A percentile compares a stretch with the other conserved stretches of the same genome.
Evolutionary conservation across 805 yeast species (phyloP).

Genomic region (Barnettozyma botsteinii): DNA sequence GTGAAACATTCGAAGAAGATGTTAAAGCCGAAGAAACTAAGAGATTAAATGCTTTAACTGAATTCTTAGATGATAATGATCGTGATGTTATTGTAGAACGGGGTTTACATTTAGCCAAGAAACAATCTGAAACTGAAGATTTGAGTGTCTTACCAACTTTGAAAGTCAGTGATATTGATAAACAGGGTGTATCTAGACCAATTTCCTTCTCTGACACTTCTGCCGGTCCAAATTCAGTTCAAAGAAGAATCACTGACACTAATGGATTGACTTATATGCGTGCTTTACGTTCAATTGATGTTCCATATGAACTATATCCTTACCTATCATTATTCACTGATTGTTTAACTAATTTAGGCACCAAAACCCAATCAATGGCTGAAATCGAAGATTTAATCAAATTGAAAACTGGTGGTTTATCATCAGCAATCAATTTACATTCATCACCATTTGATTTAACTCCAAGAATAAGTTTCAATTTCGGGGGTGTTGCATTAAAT

Average conservation of each 20-base stretch:
- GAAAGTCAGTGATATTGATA: constrained; percentile 64
- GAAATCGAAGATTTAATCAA: constrained; percentile 82
- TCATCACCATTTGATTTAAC: constrained; percentile 48
- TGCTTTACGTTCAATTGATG: constrained; percentile 52
- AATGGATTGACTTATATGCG: constrained; percentile 78
- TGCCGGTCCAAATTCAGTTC: constrained; percentile 24
- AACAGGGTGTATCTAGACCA: constrained; percentile 38
- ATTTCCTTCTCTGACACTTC: constrained; percentile 26
- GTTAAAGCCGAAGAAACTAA: constrained; percentile 51
- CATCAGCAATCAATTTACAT: constrained; percentile 52
- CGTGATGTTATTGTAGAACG: constrained; percentile 50
- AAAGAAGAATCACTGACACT: constrained; percentile 56
- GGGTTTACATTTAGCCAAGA: constrained; percentile 52
- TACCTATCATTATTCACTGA: constrained; percentile 74
- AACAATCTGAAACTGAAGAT: constrained; percentile 68
- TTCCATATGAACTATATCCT: constrained; percentile 60
- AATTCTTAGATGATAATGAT: constrained; percentile 47
- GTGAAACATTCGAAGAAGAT: constrained; percentile 43
- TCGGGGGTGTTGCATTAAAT: constrained; percentile 67
- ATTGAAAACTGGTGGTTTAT: constrained; percentile 77
- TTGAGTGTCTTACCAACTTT: constrained; percentile 76
- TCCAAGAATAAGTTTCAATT: constrained; percentile 47
- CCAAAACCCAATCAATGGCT: constrained; percentile 61
- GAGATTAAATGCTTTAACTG: constrained; percentile 41
- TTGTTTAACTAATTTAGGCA: constrained; percentile 85